Conservation (phyloP, 805 yeast genomes). For the Kuraishia piskuri region DNA sequence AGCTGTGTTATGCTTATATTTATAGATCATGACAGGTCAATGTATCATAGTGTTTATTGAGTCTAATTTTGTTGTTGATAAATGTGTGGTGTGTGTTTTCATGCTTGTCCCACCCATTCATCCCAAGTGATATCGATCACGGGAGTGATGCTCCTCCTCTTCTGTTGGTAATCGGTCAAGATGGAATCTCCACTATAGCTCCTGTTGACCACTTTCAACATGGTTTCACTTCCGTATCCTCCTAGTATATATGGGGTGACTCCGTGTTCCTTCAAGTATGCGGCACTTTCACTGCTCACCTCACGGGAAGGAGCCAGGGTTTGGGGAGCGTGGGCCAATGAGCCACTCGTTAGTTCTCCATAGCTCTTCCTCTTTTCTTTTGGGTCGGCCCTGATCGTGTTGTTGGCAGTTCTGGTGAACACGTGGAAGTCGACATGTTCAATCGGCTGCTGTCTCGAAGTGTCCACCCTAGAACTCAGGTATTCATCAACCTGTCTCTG, state of each 20-base stretch:
- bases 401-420: slow-evolving; percentile 16
- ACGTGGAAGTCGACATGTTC: slow-evolving; percentile 15
- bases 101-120: neutral
- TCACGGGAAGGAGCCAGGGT: neutral
- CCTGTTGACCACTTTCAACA: slow-evolving; percentile 12
- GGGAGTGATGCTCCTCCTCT: neutral
- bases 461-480: neutral
- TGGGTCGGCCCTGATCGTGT: neutral
- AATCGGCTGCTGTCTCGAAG: slow-evolving; percentile 2
- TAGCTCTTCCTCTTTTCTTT: slow-evolving; percentile 1
- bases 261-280: neutral
- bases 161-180: neutral
- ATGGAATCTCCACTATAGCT: neutral
- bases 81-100: no score
- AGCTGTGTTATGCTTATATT: no score
- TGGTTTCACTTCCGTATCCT: slow-evolving; percentile 18
- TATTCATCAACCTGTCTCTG: neutral
- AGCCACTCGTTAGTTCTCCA: neutral
- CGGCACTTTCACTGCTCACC: neutral
- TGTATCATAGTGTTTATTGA: no score
- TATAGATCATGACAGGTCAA: no score
- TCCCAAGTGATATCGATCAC: neutral
- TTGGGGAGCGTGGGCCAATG: neutral
- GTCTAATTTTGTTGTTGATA: no score
- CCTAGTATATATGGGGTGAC: slow-evolving; percentile 16